These are phyloP conservation scores for Vigna hirtella DNA, from an alignment of 306 rosid species.

Conservation along the genomic window DNA sequence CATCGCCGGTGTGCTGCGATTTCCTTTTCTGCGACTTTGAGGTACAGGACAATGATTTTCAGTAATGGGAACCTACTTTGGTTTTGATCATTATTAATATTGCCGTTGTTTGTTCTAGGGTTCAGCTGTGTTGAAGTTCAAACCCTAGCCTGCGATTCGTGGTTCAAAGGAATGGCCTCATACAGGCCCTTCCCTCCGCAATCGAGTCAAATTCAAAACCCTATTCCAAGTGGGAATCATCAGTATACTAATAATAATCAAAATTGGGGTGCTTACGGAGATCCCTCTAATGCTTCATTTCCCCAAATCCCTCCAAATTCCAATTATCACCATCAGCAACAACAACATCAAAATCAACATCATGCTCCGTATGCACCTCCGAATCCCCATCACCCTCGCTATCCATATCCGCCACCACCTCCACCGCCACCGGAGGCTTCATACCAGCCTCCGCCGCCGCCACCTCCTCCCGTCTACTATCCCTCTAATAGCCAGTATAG, in stretches of 20 bases:
- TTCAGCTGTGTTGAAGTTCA: constrained; percentile 25
- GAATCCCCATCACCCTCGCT: constrained; percentile 62
- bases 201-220: constrained; percentile 63
- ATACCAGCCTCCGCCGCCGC: constrained; percentile 81
- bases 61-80: not conserved
- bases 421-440: constrained; percentile 72
- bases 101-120: constrained; percentile 16
- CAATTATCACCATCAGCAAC: constrained; percentile 39
- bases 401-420: constrained; percentile 66
- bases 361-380: constrained; percentile 48
- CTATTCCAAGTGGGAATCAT: constrained; percentile 59
- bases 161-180: constrained; percentile 70
- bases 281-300: constrained; percentile 60
- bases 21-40: not conserved
- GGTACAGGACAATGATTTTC: not conserved
- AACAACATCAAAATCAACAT: constrained; percentile 35
- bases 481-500: constrained; percentile 70
- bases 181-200: constrained; percentile 89
- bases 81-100: not conserved
- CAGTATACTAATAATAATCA: constrained; percentile 60
- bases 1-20: not conserved
- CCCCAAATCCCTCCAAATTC: constrained; percentile 65
- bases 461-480: constrained; percentile 65
- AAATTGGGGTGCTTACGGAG: constrained; percentile 61
- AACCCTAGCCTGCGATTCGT: constrained; percentile 25